These are phyloP conservation scores for Kluyveromyces marxianus DNA, from an alignment of 1,139 yeast species.

Conservation along the genomic window DNA sequence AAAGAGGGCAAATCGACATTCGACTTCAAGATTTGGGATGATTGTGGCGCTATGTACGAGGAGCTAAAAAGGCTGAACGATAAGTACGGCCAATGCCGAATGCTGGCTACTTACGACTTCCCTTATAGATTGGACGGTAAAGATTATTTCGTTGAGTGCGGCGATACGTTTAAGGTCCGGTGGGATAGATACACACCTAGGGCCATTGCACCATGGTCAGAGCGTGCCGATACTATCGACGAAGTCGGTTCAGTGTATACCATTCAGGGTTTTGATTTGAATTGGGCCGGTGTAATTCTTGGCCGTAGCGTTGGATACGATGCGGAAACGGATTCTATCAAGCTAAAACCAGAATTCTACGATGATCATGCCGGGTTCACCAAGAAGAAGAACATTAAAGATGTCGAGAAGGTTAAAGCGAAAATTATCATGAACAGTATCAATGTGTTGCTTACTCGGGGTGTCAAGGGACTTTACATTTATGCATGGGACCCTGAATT, in stretches of 20 bases:
- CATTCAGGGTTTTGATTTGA: conserved; percentile 38
- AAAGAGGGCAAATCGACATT: conserved; percentile 16
- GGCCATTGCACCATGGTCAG: conserved; percentile 37
- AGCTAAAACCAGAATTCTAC: conserved; percentile 30
- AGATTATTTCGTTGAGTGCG: conserved; percentile 36
- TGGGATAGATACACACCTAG: conserved; percentile 34
- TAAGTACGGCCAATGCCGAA: conserved; percentile 33
- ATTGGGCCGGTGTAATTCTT: conserved; percentile 37
- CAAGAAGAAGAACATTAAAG: conserved; percentile 32
- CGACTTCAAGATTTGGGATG: conserved; percentile 36
- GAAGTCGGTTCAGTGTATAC: conserved; percentile 41
- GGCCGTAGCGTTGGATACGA: conserved; percentile 37
- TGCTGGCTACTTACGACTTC: conserved; percentile 37
- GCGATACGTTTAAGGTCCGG: conserved; percentile 34
- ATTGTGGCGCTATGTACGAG: conserved; percentile 35
- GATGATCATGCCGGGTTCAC: conserved; percentile 39
- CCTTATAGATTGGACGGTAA: conserved; percentile 37
- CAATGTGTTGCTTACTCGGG: conserved; percentile 36
- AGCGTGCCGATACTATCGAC: conserved; percentile 35
- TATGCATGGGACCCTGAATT: conserved; percentile 35
- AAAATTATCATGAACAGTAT: conserved; percentile 36
- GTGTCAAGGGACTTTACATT: conserved; percentile 35
- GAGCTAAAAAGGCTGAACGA: conserved; percentile 25
- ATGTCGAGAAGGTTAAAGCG: conserved; percentile 31
- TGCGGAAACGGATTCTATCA: conserved; percentile 27